A percentile compares a stretch with the other conserved stretches of the same genome.
Conservation (phyloP, 768 basidiomycete species). For the Pleurotus tuoliensis region DNA sequence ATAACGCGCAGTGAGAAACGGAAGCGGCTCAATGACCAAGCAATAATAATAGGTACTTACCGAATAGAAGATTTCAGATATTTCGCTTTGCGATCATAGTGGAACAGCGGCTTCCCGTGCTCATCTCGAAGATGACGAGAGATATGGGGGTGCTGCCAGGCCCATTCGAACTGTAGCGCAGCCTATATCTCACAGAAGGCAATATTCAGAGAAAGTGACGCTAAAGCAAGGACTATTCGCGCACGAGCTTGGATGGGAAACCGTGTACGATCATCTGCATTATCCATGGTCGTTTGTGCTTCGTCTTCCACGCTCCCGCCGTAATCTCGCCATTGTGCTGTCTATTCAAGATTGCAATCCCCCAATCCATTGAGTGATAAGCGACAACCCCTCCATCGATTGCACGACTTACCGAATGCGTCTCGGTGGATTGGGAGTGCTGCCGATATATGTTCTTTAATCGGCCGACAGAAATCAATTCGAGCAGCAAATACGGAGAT, state of each 20-base stretch:
- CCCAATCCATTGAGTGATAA: neutral
- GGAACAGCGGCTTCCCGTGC: conserved; percentile 36
- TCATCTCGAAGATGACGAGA: conserved; percentile 59
- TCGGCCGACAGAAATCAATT: neutral
- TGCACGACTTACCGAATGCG: conserved; percentile 46
- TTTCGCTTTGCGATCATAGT: conserved; percentile 22
- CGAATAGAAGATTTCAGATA: conserved; percentile 41
- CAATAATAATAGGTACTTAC: conserved; percentile 27
- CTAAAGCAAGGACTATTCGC: conserved; percentile 6
- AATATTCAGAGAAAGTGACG: neutral
- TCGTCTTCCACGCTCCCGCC: conserved; percentile 69
- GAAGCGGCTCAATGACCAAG: neutral
- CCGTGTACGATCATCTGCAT: conserved; percentile 88
- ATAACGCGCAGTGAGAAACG: neutral
- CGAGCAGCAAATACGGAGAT: neutral
- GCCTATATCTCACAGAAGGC: conserved; percentile 32
- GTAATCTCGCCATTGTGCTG: conserved; percentile 81
- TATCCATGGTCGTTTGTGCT: conserved; percentile 61
- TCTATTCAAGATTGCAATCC: conserved; percentile 24
- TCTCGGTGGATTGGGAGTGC: conserved; percentile 63
- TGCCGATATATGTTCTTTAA: conserved; percentile 70
- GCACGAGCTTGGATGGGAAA: conserved; percentile 65
- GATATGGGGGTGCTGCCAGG: conserved; percentile 76
- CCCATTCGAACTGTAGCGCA: conserved; percentile 80
- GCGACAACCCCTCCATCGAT: neutral